Conservation (phyloP, 2,329 filamentous ascomycete species). For the Fusarium veterinarium region DNA sequence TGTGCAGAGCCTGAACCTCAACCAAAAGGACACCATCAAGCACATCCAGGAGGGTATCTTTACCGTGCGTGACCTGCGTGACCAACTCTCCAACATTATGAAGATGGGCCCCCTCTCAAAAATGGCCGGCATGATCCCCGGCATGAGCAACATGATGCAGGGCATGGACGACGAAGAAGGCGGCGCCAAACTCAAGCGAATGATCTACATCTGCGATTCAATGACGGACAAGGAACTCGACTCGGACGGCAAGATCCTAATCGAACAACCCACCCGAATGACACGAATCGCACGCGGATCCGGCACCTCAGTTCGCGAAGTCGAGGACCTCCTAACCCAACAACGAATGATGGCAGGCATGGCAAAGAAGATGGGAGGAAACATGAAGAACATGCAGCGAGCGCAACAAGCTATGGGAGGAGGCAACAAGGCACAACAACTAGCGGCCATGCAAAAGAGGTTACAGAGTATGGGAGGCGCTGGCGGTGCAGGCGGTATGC, state of each 20-base stretch:
- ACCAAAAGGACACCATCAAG: constrained; percentile 99
- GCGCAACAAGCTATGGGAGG: constrained; percentile 92
- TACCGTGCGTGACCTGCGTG: constrained; percentile 91
- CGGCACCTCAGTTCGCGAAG: constrained; percentile 89
- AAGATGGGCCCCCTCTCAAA: constrained; percentile 99
- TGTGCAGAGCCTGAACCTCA: constrained; percentile 92
- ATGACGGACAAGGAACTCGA: constrained; percentile 98
- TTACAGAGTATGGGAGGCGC: constrained; percentile 90
- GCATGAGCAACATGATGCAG: constrained; percentile 91
- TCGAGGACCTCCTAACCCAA: constrained; percentile 97
- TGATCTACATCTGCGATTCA: constrained; percentile 99
- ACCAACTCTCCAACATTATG: constrained; percentile 98
- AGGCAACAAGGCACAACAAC: constrained; percentile 90
- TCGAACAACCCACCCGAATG: constrained; percentile 92
- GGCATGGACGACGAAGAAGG: constrained; percentile 98
- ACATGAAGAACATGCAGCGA: constrained; percentile 97
- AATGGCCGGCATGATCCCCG: constrained; percentile 98
- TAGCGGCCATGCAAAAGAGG: constrained; percentile 97
- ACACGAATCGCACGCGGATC: constrained; percentile 90
- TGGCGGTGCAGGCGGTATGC: constrained; percentile 75
- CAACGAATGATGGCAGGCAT: constrained; percentile 99
- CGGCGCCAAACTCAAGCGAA: constrained; percentile 90
- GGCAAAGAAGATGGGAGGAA: constrained; percentile 98
- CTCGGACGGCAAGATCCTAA: constrained; percentile 92
- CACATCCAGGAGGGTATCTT: constrained; percentile 98